These are phyloP conservation scores for Populus tremula DNA, from an alignment of 345 rosid genomes.

Conservation along the genomic window DNA sequence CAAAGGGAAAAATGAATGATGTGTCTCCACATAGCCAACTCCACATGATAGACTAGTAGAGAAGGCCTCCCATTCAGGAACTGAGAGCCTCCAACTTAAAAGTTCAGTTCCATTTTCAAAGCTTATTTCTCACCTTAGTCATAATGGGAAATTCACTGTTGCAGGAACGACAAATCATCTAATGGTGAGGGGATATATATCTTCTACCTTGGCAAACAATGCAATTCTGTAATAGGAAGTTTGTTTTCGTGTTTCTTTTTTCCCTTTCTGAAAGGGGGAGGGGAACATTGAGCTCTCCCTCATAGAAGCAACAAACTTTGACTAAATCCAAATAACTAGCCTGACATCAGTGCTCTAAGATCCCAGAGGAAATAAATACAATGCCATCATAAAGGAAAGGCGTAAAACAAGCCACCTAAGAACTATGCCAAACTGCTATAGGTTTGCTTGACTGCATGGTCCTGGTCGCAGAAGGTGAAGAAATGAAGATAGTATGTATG, in stretches of 20 bases:
- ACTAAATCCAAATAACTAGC: not conserved
- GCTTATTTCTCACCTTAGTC: conserved; percentile 2
- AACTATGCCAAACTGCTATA: too few species aligned
- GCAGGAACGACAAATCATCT: conserved; percentile 6
- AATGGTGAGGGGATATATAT: not conserved
- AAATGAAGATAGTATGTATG: not conserved
- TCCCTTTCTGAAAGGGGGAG: not conserved
- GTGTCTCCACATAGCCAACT: conserved; percentile 14
- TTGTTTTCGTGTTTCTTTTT: not conserved
- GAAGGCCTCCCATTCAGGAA: conserved; percentile 16
- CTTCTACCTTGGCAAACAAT: not conserved
- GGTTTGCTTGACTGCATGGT: too few species aligned
- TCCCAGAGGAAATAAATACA: not conserved
- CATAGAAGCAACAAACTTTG: not conserved
- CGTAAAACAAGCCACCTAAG: not conserved
- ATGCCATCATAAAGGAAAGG: not conserved
- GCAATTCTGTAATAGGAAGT: not conserved
- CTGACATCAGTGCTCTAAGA: not conserved
- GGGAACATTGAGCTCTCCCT: not conserved
- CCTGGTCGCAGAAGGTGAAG: not conserved
- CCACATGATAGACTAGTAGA: conserved; percentile 3
- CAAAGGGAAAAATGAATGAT: conserved; percentile 2
- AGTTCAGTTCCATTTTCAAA: not conserved
- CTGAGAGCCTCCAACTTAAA: not conserved
- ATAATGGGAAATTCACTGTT: not conserved